Base-by-base conservation (phyloP, 805 yeast genomes). In the Schwanniomyces sp. region DNA sequence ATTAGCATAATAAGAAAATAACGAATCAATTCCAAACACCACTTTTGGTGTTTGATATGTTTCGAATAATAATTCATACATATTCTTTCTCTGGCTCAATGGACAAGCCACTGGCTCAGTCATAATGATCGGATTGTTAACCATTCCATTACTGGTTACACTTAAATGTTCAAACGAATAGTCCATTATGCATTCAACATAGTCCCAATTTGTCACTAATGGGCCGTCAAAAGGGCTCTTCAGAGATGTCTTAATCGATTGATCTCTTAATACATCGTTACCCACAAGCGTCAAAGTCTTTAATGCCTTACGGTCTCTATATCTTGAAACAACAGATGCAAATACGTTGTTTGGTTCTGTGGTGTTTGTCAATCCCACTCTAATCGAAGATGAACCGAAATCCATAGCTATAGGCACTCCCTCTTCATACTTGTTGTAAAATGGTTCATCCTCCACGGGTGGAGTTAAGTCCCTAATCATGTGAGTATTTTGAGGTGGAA, bases 141-240 rank as follows among this genome's bases (percentile, higher is more conserved):
- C 81, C 2, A 73, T 62, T 1, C 81, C 80, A 50, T 62, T 45
- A 44, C 72, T 59, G 1, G 66, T 49, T 2, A 90, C 94, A 3
- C 92, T 86, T 41, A 92, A 59, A 63, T 89, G 95, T 50, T 82
- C 79, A 61, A 94, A 86, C 0, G 91, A 74, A 61, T 91, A 94
- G 65, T 92, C 98, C 43, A 94, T 62, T 44, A 92, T 79, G 48
- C 76, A 79, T 62, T 94, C 99, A 2, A 86, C 78, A 48, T 85
- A 80, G 48, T 94, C 98, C 98, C 98, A 95, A 63, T 91, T 95
- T 24, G 95, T 85, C 30, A 94, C 74, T 55, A 90, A 70, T 4
- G 88, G 80, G 0, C 96, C 96, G 64, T 94, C 99, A 61, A 80
- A 92, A 0, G 97, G 96, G 4, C 88, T 74, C 57, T 81, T 84